These are phyloP conservation scores for Paramyrothecium roridum DNA, from an alignment of 2,329 filamentous ascomycete genomes.

Conservation along the genomic window DNA sequence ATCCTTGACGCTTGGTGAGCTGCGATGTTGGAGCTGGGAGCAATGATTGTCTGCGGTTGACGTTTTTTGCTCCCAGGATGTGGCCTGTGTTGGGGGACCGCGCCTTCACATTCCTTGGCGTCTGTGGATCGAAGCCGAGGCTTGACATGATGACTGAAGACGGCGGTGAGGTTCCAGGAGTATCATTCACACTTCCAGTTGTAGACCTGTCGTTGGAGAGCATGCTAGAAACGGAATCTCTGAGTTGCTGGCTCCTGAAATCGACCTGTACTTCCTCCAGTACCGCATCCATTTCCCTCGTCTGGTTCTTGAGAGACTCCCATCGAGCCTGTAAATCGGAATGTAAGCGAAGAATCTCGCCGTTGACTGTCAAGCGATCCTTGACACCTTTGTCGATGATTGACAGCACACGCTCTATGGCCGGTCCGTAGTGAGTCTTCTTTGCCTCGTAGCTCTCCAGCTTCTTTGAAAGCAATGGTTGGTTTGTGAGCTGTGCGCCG, in stretches of 20 bases:
- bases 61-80: slow-evolving; percentile 39
- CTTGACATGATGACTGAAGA: slow-evolving; percentile 60
- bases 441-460: slow-evolving; percentile 94
- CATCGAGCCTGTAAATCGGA: slow-evolving; percentile 83
- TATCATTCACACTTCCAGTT: slow-evolving; percentile 65
- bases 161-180: slow-evolving; percentile 64
- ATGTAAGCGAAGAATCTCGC: slow-evolving; percentile 85
- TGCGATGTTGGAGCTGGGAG: slow-evolving; percentile 42
- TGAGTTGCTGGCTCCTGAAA: slow-evolving; percentile 67
- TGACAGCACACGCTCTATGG: slow-evolving; percentile 83
- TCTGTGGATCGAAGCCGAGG: slow-evolving; percentile 46
- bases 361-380: slow-evolving; percentile 93
- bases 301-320: slow-evolving; percentile 71
- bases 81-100: slow-evolving; percentile 47
- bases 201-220: slow-evolving; percentile 78
- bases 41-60: slow-evolving; percentile 43
- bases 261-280: slow-evolving; percentile 70
- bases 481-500: slow-evolving; percentile 70
- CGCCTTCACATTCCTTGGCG: slow-evolving; percentile 37
- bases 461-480: slow-evolving; percentile 70
- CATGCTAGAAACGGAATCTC: slow-evolving; percentile 92
- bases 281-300: slow-evolving; percentile 70
- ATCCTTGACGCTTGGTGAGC: slow-evolving; percentile 36
- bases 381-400: slow-evolving; percentile 96
- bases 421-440: slow-evolving; percentile 88